Conservation (phyloP, 345 rosid genomes). For the Fremontodendron californicum region DNA sequence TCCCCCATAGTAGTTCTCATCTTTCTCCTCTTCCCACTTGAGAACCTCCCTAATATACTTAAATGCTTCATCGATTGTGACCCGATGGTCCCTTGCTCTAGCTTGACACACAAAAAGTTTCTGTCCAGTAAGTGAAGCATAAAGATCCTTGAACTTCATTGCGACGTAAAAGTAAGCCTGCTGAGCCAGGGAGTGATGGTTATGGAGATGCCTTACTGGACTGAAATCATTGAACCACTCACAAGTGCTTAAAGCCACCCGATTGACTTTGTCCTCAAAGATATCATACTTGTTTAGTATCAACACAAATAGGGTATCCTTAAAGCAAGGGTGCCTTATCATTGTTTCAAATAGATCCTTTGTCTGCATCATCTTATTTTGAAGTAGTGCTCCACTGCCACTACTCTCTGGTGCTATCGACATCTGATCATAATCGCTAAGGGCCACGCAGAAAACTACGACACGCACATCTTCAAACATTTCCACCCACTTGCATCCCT, state of each 20-base stretch:
- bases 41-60: slow-evolving; percentile 90
- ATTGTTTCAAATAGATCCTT: slow-evolving; percentile 78
- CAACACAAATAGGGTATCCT: slow-evolving; percentile 73
- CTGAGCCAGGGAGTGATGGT: slow-evolving; percentile 67
- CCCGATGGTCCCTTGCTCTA: slow-evolving; percentile 71
- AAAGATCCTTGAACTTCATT: slow-evolving; percentile 88
- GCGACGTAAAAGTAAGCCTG: slow-evolving; percentile 95
- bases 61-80: slow-evolving; percentile 73
- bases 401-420: slow-evolving; percentile 40
- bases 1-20: slow-evolving; percentile 56
- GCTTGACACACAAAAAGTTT: slow-evolving; percentile 97
- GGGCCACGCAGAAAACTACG: slow-evolving; percentile 79
- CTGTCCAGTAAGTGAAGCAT: slow-evolving; percentile 61
- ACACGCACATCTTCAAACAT: slow-evolving; percentile 96
- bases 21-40: slow-evolving; percentile 97
- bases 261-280: slow-evolving; percentile 78
- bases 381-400: slow-evolving; percentile 50
- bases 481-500: slow-evolving; percentile 98
- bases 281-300: slow-evolving; percentile 91
- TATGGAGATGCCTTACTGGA: slow-evolving; percentile 61
- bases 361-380: slow-evolving; percentile 87
- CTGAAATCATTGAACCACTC: slow-evolving; percentile 90
- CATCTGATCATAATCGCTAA: slow-evolving; percentile 82
- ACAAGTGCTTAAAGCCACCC: slow-evolving; percentile 59
- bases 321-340: slow-evolving; percentile 84